These are phyloP conservation scores for Cyclocybe aegerita DNA, from an alignment of 768 basidiomycete species.

Conservation along the genomic window DNA sequence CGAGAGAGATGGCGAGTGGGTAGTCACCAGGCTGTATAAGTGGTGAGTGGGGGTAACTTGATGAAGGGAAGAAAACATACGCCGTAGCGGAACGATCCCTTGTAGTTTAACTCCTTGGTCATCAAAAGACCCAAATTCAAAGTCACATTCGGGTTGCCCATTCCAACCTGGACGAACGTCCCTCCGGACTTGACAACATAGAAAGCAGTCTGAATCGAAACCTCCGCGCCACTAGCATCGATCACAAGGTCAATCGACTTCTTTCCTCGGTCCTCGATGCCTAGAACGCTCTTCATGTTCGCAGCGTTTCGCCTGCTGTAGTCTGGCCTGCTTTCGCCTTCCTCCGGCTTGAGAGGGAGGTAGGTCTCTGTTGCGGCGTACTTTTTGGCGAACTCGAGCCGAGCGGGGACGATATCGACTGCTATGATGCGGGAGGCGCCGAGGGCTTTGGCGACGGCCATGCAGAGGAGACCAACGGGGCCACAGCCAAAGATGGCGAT, in stretches of 20 bases:
- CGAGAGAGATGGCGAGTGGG: slow-evolving; percentile 80
- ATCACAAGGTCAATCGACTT: slow-evolving; percentile 81
- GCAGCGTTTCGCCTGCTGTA: slow-evolving; percentile 76
- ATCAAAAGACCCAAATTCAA: slow-evolving; percentile 72
- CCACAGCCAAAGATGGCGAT: slow-evolving; percentile 89
- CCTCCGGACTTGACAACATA: slow-evolving; percentile 77
- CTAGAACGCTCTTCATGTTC: slow-evolving; percentile 62
- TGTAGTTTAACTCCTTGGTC: slow-evolving; percentile 77
- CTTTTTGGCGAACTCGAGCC: slow-evolving; percentile 82
- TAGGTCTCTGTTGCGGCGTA: slow-evolving; percentile 84
- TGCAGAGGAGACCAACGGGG: slow-evolving; percentile 84
- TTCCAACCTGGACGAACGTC: slow-evolving; percentile 81
- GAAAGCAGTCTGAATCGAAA: slow-evolving; percentile 85
- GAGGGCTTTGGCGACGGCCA: slow-evolving; percentile 94
- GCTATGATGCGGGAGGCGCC: slow-evolving; percentile 85
- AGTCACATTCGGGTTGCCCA: slow-evolving; percentile 75
- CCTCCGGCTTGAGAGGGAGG: slow-evolving; percentile 55
- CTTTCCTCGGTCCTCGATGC: slow-evolving; percentile 68
- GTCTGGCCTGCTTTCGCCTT: slow-evolving; percentile 64
- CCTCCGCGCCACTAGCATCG: slow-evolving; percentile 92
- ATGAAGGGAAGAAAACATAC: slow-evolving; percentile 33
- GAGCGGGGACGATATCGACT: slow-evolving; percentile 72
- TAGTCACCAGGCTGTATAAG: slow-evolving; percentile 74
- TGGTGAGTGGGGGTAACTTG: slow-evolving; percentile 1
- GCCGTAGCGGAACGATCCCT: slow-evolving; percentile 92